These are phyloP conservation scores for Amanita fuliginea DNA, from an alignment of 768 basidiomycete species.

Conservation along the genomic window DNA sequence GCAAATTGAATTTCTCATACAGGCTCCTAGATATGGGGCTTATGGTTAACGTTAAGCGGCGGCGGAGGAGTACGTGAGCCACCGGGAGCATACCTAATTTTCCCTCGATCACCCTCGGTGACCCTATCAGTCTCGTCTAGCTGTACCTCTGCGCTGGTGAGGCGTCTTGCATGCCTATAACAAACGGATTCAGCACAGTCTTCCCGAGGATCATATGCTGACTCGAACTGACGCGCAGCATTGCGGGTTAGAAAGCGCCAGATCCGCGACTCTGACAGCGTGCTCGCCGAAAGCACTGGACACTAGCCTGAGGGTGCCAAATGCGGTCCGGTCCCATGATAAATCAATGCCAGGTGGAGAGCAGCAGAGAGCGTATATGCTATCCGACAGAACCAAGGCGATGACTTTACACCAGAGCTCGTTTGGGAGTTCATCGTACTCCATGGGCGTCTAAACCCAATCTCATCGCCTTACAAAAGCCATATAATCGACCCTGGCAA, in stretches of 20 bases:
- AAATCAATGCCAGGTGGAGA: neutral
- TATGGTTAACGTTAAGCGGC: too few species aligned
- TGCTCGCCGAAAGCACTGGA: neutral
- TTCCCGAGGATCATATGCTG: neutral
- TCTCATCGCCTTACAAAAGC: too few species aligned
- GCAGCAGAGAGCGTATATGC: neutral
- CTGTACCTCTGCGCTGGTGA: neutral
- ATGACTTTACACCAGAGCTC: slow-evolving; percentile 3
- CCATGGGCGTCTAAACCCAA: neutral
- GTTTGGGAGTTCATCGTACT: neutral
- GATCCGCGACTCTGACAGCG: neutral
- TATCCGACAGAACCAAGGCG: slow-evolving; percentile 2
- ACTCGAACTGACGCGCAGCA: neutral
- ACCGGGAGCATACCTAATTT: neutral
- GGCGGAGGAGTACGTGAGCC: neutral
- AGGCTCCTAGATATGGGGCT: neutral
- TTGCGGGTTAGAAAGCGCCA: neutral
- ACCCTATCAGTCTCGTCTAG: neutral
- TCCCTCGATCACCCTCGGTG: neutral
- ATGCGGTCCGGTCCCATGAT: neutral
- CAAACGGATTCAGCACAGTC: neutral
- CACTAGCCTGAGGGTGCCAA: slow-evolving; percentile 1
- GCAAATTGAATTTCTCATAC: neutral
- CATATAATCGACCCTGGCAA: neutral
- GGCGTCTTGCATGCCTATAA: neutral